Percentiles rank a stretch among this genome's conserved stretches.
Conservation (phyloP, 2,329 filamentous ascomycete genomes). For the Neoarthrinium moseri region DNA sequence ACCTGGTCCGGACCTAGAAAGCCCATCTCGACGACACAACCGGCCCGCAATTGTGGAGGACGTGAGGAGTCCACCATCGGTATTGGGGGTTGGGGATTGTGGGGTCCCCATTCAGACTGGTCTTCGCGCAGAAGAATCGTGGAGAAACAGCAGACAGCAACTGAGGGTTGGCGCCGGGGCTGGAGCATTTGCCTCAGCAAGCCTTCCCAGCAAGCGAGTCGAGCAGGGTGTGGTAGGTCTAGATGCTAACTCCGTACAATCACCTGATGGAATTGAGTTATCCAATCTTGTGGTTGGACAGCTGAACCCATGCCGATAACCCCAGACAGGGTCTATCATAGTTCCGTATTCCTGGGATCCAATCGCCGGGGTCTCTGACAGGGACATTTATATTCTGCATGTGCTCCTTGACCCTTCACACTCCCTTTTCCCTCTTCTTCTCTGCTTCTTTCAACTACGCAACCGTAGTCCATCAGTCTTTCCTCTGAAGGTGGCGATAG, state of each 20-base stretch:
- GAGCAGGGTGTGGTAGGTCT: neutral
- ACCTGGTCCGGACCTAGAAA: neutral
- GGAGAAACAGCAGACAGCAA: neutral
- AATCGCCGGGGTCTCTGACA: neutral
- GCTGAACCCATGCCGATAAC: neutral
- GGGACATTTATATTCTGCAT: constrained; percentile 3
- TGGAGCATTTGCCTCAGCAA: neutral
- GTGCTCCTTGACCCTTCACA: neutral
- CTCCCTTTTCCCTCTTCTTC: neutral
- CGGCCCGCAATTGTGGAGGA: too few relatives aligned
- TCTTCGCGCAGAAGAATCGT: neutral
- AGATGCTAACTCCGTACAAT: neutral
- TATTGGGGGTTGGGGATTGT: neutral
- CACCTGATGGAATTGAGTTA: neutral
- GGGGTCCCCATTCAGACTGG: neutral
- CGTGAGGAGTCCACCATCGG: neutral
- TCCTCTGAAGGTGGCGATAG: neutral
- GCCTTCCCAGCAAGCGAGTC: constrained; percentile 1
- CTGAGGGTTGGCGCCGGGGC: neutral
- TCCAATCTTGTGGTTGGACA: neutral
- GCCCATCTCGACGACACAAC: neutral
- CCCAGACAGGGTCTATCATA: neutral
- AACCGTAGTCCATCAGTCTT: too few relatives aligned
- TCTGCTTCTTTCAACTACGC: neutral
- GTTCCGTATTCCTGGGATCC: neutral